Conservation (phyloP, 129 eudicot genomes). For the Solidago caesia region DNA sequence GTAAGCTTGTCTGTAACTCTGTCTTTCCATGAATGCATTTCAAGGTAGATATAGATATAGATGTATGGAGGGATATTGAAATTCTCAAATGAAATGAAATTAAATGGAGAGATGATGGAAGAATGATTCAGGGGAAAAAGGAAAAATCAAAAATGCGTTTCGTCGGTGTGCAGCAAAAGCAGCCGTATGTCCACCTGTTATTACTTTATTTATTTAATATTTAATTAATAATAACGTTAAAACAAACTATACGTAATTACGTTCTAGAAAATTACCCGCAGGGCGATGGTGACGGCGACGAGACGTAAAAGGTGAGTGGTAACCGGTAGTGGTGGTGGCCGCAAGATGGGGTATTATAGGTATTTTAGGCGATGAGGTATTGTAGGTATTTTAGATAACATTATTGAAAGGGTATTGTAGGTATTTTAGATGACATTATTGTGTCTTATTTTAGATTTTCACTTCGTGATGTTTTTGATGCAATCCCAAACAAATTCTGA, state of each 20-base stretch:
- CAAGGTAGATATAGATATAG: background rate
- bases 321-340: too few species aligned
- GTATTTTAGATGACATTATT: too few species aligned
- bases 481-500: too few species aligned
- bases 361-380: too few species aligned
- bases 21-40: constrained; percentile 53
- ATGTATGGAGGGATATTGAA: constrained; percentile 1
- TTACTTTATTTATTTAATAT: too few species aligned
- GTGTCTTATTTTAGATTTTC: too few species aligned
- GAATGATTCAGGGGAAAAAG: constrained; percentile 29
- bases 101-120: background rate
- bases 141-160: constrained; percentile 10
- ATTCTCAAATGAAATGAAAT: constrained; percentile 34
- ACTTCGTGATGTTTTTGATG: too few species aligned
- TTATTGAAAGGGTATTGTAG: too few species aligned
- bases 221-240: background rate
- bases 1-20: constrained; percentile 53
- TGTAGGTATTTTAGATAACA: too few species aligned
- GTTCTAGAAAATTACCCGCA: background rate
- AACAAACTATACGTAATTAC: background rate
- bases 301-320: too few species aligned
- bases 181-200: constrained; percentile 23
- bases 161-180: constrained; percentile 36
- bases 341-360: too few species aligned
- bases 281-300: too few species aligned